phyloP scores from a whole-genome alignment of 768 basidiomycete species.

The Leucocoprinus leucothites region DNA sequence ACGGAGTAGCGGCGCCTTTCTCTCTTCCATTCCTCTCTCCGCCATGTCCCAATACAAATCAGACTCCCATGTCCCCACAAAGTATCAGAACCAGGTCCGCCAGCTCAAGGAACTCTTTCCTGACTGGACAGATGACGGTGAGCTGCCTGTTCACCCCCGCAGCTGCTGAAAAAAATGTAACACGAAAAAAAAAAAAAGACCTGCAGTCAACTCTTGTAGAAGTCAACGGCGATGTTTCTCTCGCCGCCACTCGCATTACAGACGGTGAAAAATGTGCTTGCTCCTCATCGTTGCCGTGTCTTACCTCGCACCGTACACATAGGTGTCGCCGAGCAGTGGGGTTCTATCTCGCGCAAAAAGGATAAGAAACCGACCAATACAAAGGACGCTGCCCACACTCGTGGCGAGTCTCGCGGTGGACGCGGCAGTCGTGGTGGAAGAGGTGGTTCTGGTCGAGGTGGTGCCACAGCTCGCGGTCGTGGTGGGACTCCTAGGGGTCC shows the following conservation, averaged over 20 bases:
- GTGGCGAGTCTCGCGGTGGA: constrained; percentile 58
- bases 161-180: background rate
- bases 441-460: constrained; percentile 60
- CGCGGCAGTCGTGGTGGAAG: constrained; percentile 57
- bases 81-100: constrained; percentile 36
- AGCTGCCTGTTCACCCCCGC: constrained; percentile 13
- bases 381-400: constrained; percentile 48
- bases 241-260: constrained; percentile 70
- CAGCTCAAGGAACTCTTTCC: constrained; percentile 75
- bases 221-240: constrained; percentile 62
- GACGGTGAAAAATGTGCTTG: constrained; percentile 55
- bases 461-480: constrained; percentile 45
- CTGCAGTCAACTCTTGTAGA: constrained; percentile 67
- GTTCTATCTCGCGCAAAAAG: constrained; percentile 81
- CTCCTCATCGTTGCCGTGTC: constrained; percentile 14
- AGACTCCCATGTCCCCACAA: constrained; percentile 12
- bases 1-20: constrained; percentile 27
- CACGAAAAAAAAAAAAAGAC: constrained; percentile 38
- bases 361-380: constrained; percentile 67
- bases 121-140: constrained; percentile 67
- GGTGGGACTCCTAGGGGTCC: constrained; percentile 40
- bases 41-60: constrained; percentile 56
- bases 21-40: constrained; percentile 21
- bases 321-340: constrained; percentile 83
- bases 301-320: constrained; percentile 17